These are phyloP conservation scores for Helianthus annuus DNA, from an alignment of 129 eudicot genomes.

Conservation along the genomic window DNA sequence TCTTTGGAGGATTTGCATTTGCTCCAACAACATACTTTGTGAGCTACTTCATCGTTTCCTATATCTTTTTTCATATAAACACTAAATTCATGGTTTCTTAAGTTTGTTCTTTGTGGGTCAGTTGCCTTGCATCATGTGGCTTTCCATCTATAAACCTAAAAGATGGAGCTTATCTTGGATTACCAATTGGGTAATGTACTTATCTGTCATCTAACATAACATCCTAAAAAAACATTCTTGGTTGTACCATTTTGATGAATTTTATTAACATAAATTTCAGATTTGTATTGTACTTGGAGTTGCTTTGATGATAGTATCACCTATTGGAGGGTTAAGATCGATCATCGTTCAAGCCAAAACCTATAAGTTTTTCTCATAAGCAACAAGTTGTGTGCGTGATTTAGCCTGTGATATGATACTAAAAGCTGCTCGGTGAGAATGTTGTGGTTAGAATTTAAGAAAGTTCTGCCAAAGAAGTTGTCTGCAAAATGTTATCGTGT, in stretches of 20 bases:
- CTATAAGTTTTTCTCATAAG: slow-evolving; percentile 66
- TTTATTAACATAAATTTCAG: slow-evolving; percentile 37
- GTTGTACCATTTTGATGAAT: not conserved
- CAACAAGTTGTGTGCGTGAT: slow-evolving; percentile 4
- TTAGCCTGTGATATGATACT: slow-evolving; percentile 3
- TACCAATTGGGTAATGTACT: slow-evolving; percentile 68
- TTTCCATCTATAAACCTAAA: slow-evolving; percentile 68
- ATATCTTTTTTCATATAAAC: not conserved
- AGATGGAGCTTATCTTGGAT: slow-evolving; percentile 72
- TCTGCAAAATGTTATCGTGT: not conserved
- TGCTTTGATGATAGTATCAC: slow-evolving; percentile 65
- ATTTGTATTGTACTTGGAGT: slow-evolving; percentile 70
- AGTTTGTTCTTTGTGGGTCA: slow-evolving; percentile 26
- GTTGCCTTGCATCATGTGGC: slow-evolving; percentile 98
- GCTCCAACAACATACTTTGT: slow-evolving; percentile 76
- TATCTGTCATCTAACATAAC: not conserved
- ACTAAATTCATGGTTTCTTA: not conserved
- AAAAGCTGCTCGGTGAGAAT: slow-evolving; percentile 2
- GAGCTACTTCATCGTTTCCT: slow-evolving; percentile 30
- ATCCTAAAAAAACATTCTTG: not conserved
- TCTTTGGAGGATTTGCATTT: slow-evolving; percentile 76
- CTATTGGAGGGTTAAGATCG: slow-evolving; percentile 76
- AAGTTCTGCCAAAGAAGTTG: not conserved
- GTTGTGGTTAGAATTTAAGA: slow-evolving; percentile 14
- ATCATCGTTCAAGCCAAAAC: slow-evolving; percentile 65